phyloP scores from a whole-genome alignment of 164 flowering plant genomes.

The Liquidambar formosana region DNA sequence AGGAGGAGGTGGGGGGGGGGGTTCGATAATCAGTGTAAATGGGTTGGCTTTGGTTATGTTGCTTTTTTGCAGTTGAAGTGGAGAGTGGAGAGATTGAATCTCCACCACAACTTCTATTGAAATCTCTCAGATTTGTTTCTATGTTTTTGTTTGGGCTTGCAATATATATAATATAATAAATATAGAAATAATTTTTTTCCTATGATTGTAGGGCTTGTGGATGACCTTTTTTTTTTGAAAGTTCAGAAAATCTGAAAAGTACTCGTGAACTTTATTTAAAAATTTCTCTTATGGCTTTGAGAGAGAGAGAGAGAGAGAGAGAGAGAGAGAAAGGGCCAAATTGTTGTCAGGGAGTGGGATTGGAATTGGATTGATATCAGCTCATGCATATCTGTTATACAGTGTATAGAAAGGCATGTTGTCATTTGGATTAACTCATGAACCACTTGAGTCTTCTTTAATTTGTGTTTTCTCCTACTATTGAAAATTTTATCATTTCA shows the following conservation, averaged over 20 bases:
- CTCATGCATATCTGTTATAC: constrained; percentile 11
- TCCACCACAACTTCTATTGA: constrained; percentile 49
- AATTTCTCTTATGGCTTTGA: constrained; percentile 3
- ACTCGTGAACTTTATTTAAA: constrained; percentile 9
- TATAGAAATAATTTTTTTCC: not conserved
- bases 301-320: not conserved
- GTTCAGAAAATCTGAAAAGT: constrained; percentile 19
- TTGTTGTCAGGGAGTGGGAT: constrained; percentile 5
- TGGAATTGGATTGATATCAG: constrained; percentile 4
- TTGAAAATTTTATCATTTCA: too few species aligned
- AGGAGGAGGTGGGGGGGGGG: not conserved
- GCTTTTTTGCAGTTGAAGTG: constrained; percentile 12
- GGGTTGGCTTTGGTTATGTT: constrained; percentile 6
- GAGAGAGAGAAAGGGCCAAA: too few species aligned
- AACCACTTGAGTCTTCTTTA: too few species aligned
- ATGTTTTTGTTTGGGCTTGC: constrained; percentile 29
- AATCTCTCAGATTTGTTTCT: constrained; percentile 39
- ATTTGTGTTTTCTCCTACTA: not conserved
- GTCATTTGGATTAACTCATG: too few species aligned
- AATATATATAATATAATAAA: not conserved
- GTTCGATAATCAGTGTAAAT: not conserved
- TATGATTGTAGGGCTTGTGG: constrained; percentile 36
- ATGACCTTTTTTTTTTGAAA: constrained; percentile 36
- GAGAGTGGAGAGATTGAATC: constrained; percentile 31
- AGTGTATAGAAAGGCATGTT: constrained; percentile 1